phyloP scores from a whole-genome alignment of 140 eudicot genomes.

The Senecio squalidus region DNA sequence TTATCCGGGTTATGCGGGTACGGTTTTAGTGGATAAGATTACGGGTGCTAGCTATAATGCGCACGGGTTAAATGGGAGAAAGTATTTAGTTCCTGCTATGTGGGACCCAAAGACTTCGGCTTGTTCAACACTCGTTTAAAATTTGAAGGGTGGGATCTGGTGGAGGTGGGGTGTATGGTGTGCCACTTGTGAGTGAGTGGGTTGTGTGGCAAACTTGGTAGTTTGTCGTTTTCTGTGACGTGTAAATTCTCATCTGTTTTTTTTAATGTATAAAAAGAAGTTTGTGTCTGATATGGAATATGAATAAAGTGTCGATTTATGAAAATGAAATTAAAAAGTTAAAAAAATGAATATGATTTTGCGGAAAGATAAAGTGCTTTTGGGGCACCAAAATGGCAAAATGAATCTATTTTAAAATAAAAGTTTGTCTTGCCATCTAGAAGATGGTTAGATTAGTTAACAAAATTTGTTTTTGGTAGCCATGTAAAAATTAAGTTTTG shows the following conservation, averaged over 20 bases:
- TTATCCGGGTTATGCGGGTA: slow-evolving; percentile 75
- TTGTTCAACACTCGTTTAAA: slow-evolving; percentile 68
- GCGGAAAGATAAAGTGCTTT: too few relatives aligned
- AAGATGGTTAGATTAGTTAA: too few relatives aligned
- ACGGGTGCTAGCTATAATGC: slow-evolving; percentile 84
- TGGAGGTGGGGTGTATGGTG: slow-evolving; percentile 5
- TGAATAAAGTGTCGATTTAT: neutral
- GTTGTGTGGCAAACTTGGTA: slow-evolving; percentile 12
- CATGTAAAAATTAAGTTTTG: too few relatives aligned
- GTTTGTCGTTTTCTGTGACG: slow-evolving; percentile 39
- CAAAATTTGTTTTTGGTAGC: too few relatives aligned
- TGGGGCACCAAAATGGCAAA: too few relatives aligned
- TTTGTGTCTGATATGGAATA: neutral
- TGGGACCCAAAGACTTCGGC: slow-evolving; percentile 75
- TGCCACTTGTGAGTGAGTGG: slow-evolving; percentile 19
- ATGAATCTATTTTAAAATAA: too few relatives aligned
- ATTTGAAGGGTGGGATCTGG: slow-evolving; percentile 21
- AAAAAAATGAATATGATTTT: too few relatives aligned
- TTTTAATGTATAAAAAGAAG: slow-evolving; percentile 19
- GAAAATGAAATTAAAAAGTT: too few relatives aligned
- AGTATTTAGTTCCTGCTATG: slow-evolving; percentile 75
- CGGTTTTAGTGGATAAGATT: slow-evolving; percentile 47
- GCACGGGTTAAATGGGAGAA: slow-evolving; percentile 69
- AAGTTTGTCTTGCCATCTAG: too few relatives aligned
- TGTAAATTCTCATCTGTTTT: slow-evolving; percentile 27